These are phyloP conservation scores for Nicotiana tabacum DNA, from an alignment of 257 asterid genomes.

Conservation along the genomic window DNA sequence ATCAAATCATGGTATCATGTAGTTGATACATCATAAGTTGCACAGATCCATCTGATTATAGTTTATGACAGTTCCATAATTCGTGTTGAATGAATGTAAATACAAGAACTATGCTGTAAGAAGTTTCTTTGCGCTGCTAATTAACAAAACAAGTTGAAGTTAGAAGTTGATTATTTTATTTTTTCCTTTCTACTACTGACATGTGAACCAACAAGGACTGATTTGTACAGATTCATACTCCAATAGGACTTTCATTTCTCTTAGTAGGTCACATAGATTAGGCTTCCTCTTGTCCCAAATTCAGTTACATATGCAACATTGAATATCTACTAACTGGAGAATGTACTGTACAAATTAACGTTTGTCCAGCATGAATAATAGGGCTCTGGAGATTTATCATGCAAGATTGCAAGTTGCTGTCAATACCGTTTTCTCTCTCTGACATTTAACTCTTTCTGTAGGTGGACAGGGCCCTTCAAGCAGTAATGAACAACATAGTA, in stretches of 20 bases:
- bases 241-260: neutral
- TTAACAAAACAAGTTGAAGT: neutral
- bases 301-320: neutral
- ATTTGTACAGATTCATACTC: neutral
- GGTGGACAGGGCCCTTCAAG: slow-evolving; percentile 38
- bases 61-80: neutral
- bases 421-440: neutral
- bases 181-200: neutral
- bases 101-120: neutral
- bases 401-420: neutral
- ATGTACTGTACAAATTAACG: neutral
- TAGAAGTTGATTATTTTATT: neutral
- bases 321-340: neutral
- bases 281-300: neutral
- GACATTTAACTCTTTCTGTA: slow-evolving; percentile 20
- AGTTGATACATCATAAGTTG: neutral
- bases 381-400: neutral
- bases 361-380: slow-evolving; percentile 2
- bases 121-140: neutral
- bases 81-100: neutral
- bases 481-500: slow-evolving; percentile 51
- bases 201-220: neutral
- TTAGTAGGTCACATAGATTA: slow-evolving; percentile 4
- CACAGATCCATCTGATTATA: neutral
- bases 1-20: neutral